Conservation (phyloP, 768 basidiomycete genomes). For the Lentinula detonsa region DNA sequence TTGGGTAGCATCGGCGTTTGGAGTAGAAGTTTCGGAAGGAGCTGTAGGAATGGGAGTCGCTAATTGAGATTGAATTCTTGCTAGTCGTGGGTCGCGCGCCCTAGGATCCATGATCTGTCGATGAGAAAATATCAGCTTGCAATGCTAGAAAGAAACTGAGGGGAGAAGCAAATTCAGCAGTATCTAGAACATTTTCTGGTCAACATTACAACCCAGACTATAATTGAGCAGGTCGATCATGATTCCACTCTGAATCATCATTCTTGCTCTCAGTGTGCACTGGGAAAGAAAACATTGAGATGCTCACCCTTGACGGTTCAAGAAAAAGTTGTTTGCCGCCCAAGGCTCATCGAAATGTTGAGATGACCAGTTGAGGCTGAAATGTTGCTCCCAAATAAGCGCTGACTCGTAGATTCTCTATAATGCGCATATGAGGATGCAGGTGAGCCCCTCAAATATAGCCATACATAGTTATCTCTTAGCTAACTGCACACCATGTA, state of each 20-base stretch:
- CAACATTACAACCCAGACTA: conserved; percentile 64
- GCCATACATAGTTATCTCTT: background rate
- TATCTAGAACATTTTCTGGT: conserved; percentile 83
- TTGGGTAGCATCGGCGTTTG: conserved; percentile 5
- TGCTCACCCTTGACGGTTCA: conserved; percentile 6
- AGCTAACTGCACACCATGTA: background rate
- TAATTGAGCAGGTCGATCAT: conserved; percentile 52
- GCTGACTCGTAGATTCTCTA: background rate
- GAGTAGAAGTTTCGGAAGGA: conserved; percentile 12
- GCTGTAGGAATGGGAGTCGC: conserved; percentile 29
- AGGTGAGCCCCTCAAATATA: background rate
- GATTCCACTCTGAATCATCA: conserved; percentile 97
- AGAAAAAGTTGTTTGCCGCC: conserved; percentile 9
- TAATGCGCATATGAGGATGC: background rate
- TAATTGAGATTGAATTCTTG: conserved; percentile 36
- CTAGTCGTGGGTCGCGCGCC: conserved; percentile 76
- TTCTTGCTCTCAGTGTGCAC: conserved; percentile 1
- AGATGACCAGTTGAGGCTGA: background rate
- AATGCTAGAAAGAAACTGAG: background rate
- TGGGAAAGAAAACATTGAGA: conserved; percentile 6
- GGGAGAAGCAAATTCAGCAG: conserved; percentile 60
- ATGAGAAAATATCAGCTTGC: conserved; percentile 9
- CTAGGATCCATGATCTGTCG: conserved; percentile 64
- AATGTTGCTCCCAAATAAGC: background rate
- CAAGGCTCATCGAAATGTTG: too few species aligned